Evolutionary conservation across 192 early-diverging fungal genomes (phyloP).

Genomic region (Dissophora globulifera): DNA sequence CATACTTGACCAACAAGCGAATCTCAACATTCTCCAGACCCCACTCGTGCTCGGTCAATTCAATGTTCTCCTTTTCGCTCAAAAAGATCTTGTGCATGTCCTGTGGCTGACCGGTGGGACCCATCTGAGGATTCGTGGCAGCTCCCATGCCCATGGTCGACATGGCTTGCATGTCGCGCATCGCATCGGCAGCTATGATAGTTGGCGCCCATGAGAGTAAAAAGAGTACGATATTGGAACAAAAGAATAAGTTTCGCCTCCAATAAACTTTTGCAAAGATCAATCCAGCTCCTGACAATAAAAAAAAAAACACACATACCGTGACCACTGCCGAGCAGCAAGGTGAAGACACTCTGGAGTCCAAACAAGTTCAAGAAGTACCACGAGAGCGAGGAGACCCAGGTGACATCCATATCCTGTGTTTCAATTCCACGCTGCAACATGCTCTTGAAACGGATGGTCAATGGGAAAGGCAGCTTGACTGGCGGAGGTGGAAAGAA

Average conservation of each 20-base stretch:
- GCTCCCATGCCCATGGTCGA: constrained; percentile 79
- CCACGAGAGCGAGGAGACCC: constrained; percentile 98
- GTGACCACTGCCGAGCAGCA: constrained; percentile 93
- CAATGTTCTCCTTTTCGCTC: constrained; percentile 88
- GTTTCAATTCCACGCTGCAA: constrained; percentile 96
- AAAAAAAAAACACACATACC: too few relatives aligned
- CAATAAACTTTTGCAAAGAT: too few relatives aligned
- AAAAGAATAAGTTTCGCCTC: too few relatives aligned
- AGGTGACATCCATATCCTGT: constrained; percentile 95
- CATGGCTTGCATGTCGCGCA: constrained; percentile 94
- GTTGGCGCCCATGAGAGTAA: too few relatives aligned
- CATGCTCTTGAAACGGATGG: constrained; percentile 97
- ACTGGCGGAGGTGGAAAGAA: constrained; percentile 62
- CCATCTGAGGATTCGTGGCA: constrained; percentile 66
- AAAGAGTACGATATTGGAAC: too few relatives aligned
- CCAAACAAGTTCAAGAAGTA: constrained; percentile 99
- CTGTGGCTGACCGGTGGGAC: constrained; percentile 76
- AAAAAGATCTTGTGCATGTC: constrained; percentile 89
- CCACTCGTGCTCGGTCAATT: constrained; percentile 85
- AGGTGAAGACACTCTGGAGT: constrained; percentile 88
- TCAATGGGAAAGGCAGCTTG: constrained; percentile 96
- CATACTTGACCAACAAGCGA: constrained; percentile 82
- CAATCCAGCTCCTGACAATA: too few relatives aligned
- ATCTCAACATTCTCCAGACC: constrained; percentile 84
- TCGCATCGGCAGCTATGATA: constrained; percentile 77